Evolutionary conservation across 768 basidiomycete species (phyloP), one percentile per base, ranked within the genome.

Genomic region (Suillus clintonianus): DNA sequence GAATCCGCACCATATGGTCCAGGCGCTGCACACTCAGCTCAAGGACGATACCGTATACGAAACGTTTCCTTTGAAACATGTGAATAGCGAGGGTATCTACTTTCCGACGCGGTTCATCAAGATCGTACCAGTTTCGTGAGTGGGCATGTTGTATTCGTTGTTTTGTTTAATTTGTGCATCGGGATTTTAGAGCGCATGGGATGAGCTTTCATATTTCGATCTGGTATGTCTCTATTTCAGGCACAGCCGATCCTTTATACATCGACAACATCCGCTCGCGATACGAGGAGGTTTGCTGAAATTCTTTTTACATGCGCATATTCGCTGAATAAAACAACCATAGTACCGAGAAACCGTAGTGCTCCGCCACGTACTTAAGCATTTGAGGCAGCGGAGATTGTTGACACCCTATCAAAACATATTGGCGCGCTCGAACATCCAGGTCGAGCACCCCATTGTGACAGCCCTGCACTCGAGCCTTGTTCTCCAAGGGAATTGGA

Each of bases 141-240:
- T 76, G 24, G 13, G n/a, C 15, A 39, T 36, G 43, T n/a, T 30
- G 27, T 45, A 64, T 61, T 42, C 22, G 27, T 19, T 36, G 43
- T 57, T 51, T 24, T 43, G 9, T 19, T 59, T 41, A 36, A 5
- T 10, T 36, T 59, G 27, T 50, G 30, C 13, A n/a, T 47, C 53
- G 30, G 36, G 39, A 24, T 9, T 60, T 19, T 60, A 92, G 92
- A 43, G 87, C 89, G 5, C 89, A 92, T 72, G 85, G 83, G 2
- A 86, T 83, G 64, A 88, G 84, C 68, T 94, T 89, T 71, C 90
- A 93, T 69, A 86, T 86, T 27, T 92, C 92, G 1, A 87, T 94
- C 60, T 94, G 92, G 92, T 81, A 89, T 67, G 79, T 93, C 32
- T 74, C 87, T 1, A 67, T 94, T 61, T 75, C 79, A 4, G 92